Conservation (phyloP, 139 green algal species). For the Chlorella sorokiniana region DNA sequence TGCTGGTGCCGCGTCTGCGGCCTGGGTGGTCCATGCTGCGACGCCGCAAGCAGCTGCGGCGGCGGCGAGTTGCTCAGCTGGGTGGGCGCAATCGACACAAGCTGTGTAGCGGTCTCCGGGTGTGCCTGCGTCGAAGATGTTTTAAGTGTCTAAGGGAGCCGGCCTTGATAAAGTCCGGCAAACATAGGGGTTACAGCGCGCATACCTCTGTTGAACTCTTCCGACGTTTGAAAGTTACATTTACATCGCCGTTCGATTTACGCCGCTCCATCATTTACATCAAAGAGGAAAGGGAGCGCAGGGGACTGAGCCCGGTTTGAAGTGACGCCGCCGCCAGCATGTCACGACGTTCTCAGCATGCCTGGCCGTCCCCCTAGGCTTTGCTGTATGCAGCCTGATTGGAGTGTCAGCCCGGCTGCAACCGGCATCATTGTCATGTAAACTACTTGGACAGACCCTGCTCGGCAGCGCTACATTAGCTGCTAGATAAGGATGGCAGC, state of each 20-base stretch:
- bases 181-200: too few species aligned
- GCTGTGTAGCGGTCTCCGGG: conserved; percentile 9
- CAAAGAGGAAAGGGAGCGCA: background rate
- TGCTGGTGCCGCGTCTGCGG: background rate
- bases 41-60: background rate
- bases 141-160: too few species aligned
- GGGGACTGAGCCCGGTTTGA: background rate
- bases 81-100: conserved; percentile 11
- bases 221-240: conserved; percentile 4
- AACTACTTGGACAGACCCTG: too few species aligned
- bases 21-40: background rate
- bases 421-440: too few species aligned
- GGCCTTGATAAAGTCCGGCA: background rate
- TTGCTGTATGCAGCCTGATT: too few species aligned
- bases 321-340: too few species aligned
- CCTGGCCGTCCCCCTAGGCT: too few species aligned
- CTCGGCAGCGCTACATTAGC: too few species aligned
- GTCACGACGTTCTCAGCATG: too few species aligned
- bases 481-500: too few species aligned
- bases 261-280: background rate
- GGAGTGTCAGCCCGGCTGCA: too few species aligned
- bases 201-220: background rate
- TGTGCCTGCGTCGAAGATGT: background rate
- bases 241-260: background rate
- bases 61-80: background rate